Evolutionary conservation across 306 rosid genomes (phyloP), one percentile per base, ranked within the genome.

Genomic region (Echinosophora koreensis): DNA sequence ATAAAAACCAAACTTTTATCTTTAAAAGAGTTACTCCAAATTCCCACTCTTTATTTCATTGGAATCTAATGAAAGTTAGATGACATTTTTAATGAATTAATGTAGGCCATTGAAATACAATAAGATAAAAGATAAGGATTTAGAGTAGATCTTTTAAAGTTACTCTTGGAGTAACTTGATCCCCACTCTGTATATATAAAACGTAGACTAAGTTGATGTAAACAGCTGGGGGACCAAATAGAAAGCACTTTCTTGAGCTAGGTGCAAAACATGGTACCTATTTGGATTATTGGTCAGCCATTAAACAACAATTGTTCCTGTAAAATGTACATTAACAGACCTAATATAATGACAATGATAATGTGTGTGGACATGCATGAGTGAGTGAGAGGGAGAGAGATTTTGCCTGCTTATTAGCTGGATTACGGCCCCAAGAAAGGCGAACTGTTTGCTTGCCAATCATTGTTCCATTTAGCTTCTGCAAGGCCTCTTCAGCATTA

Each of bases 351-450:
- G 51, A 42, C n/a, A 66, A 69, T 8, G 22, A 9, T n/a, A 60
- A 60, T 15, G 47, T 39, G 16, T 18, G 69, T 15, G 49, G 46
- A 73, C 32, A 38, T 34, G 35, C 16, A 61, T 38, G 6, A 18
- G 60, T 16, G 28, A 22, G 51, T 5, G 17, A 39, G 39, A 10
- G 39, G 1, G 76, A 75, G 70, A 80, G 84, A 63, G 17, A 57
- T 15, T 49, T 35, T 86, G 71, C 99, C 97, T 96, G 99, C 86
- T 96, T 96, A 77, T 95, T 90, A 82, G 97, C 97, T 22, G 99
- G 99, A 85, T 96, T 96, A 85, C 98, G 99, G 44, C 99, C 99
- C 99, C 99, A 95, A 44, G 97, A 92, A 85, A 95, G 99, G 14
- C 97, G 97, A 64, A 96, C 94, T 6, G 97, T 89, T 82, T 96